Percentiles rank a stretch among this genome's conserved stretches.
Conservation (phyloP, 148 eudicot species). For the Rhododendron griersonianum region DNA sequence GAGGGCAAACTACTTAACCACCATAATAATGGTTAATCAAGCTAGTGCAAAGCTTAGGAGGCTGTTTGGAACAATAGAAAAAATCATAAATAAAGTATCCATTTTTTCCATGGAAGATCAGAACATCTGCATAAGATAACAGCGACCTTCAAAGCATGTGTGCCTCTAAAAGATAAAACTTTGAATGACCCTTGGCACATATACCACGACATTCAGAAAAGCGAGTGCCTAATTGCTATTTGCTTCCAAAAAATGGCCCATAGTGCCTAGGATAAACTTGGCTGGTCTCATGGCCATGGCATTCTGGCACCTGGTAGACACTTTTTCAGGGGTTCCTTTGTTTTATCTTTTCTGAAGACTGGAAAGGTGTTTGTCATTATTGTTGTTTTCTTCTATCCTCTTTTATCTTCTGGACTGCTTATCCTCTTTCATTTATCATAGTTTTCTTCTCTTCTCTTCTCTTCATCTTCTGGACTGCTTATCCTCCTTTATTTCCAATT, state of each 20-base stretch:
- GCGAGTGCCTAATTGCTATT: neutral
- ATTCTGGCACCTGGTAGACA: neutral
- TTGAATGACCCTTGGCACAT: neutral
- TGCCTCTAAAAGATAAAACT: neutral
- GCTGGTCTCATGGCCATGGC: neutral
- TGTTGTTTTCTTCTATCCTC: neutral
- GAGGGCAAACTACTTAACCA: neutral
- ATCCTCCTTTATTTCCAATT: neutral
- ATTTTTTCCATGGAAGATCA: neutral
- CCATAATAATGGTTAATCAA: neutral
- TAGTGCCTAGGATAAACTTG: neutral
- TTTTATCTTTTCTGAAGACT: neutral
- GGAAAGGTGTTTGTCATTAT: neutral
- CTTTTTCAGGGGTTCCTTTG: neutral
- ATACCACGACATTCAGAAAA: neutral
- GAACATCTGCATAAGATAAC: neutral
- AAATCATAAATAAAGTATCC: neutral
- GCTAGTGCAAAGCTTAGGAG: neutral
- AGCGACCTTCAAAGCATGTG: neutral
- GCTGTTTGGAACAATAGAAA: neutral
- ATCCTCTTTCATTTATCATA: neutral
- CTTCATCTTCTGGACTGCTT: neutral
- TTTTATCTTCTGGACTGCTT: neutral
- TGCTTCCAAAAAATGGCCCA: neutral
- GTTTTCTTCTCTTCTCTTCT: neutral